Evolutionary conservation across 2,329 filamentous ascomycete genomes (phyloP).

Genomic region (Beauveria asiatica): DNA sequence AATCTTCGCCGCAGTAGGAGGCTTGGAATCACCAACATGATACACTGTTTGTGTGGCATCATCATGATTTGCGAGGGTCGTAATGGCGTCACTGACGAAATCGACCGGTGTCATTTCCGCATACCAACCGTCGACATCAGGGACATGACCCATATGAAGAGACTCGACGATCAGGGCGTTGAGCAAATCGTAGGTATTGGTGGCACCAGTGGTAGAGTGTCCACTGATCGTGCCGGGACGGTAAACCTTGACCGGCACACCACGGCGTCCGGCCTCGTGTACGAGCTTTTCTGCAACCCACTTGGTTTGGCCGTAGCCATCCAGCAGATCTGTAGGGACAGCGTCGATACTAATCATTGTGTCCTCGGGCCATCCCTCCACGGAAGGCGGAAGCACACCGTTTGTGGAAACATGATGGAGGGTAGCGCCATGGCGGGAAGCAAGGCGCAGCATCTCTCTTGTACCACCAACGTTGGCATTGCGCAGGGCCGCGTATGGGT

Average conservation of each 20-base stretch:
- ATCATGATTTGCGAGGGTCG: constrained; percentile 58
- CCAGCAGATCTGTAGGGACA: constrained; percentile 58
- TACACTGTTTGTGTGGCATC: constrained; percentile 57
- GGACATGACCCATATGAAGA: constrained; percentile 60
- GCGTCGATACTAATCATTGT: constrained; percentile 57
- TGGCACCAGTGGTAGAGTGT: constrained; percentile 64
- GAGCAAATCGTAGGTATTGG: constrained; percentile 70
- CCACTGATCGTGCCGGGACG: constrained; percentile 72
- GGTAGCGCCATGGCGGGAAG: constrained; percentile 57
- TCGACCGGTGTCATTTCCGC: constrained; percentile 81
- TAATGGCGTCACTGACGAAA: constrained; percentile 67
- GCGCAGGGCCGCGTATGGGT: constrained; percentile 69
- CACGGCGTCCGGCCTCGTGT: constrained; percentile 57
- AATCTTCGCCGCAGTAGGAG: constrained; percentile 55
- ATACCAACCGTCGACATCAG: constrained; percentile 65
- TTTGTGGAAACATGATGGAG: constrained; percentile 76
- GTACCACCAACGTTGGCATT: constrained; percentile 74
- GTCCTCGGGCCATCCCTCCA: constrained; percentile 63
- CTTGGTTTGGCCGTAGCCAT: constrained; percentile 73
- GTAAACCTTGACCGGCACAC: constrained; percentile 62
- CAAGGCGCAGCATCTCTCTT: constrained; percentile 63
- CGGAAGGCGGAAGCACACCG: constrained; percentile 64
- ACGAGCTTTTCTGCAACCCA: constrained; percentile 75
- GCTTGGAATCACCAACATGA: constrained; percentile 66
- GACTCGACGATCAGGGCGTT: constrained; percentile 72